phyloP scores from a whole-genome alignment of 805 yeast genomes.

The Ogataea parapolymorpha region DNA sequence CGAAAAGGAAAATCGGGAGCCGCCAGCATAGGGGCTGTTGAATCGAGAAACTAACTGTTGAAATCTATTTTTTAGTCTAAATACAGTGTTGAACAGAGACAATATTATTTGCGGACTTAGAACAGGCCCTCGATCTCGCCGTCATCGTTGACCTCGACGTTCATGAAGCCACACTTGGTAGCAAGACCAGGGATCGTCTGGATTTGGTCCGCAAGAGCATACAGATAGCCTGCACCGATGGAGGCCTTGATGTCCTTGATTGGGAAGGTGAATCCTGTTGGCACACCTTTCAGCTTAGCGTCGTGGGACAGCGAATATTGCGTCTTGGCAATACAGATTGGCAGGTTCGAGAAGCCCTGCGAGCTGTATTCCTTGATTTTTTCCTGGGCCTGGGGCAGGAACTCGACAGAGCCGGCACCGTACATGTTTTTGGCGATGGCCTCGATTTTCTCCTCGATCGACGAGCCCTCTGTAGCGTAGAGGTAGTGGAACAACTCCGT shows the following conservation, averaged over 20 bases:
- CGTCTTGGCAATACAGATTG: constrained; percentile 96
- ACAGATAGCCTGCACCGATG: constrained; percentile 94
- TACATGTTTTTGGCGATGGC: constrained; percentile 86
- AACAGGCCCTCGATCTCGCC: constrained; percentile 95
- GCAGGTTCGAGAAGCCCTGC: constrained; percentile 89
- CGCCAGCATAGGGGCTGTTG: neutral
- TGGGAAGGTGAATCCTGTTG: constrained; percentile 90
- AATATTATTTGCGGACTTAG: constrained; percentile 30
- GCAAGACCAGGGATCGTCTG: constrained; percentile 97
- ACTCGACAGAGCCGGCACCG: constrained; percentile 84
- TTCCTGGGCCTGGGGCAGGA: constrained; percentile 73
- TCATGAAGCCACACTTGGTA: constrained; percentile 95
- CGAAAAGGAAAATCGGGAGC: constrained; percentile 8
- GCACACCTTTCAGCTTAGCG: constrained; percentile 90
- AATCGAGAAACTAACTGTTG: constrained; percentile 11
- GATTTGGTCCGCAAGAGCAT: constrained; percentile 95
- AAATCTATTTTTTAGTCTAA: constrained; percentile 14
- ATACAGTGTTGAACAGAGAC: constrained; percentile 16
- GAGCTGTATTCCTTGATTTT: constrained; percentile 77
- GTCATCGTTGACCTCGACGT: constrained; percentile 84
- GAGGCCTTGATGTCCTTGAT: constrained; percentile 92
- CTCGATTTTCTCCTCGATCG: constrained; percentile 77
- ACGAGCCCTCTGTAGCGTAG: constrained; percentile 59
- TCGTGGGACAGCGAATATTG: constrained; percentile 96
- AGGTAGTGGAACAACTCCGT: constrained; percentile 54